These are phyloP conservation scores for Bipolaris sorokiniana DNA, from an alignment of 2,329 filamentous ascomycete genomes.

Conservation along the genomic window DNA sequence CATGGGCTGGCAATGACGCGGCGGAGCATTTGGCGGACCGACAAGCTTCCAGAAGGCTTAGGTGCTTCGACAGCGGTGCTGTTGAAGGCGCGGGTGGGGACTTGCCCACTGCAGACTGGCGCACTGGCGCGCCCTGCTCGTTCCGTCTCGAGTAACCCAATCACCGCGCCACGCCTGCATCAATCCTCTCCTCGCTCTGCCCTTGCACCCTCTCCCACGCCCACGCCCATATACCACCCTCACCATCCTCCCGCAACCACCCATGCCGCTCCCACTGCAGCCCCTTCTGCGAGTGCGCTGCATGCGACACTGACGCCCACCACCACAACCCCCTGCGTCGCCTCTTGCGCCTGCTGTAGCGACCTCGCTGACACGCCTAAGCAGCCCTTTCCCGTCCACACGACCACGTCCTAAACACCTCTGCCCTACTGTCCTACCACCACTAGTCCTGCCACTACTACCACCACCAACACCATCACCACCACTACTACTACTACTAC, in stretches of 20 bases:
- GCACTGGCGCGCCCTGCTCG: conserved; percentile 8
- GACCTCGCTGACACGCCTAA: no score
- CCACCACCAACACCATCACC: background rate
- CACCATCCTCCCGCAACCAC: background rate
- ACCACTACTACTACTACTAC: background rate
- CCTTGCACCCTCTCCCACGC: conserved; percentile 3
- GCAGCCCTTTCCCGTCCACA: no score
- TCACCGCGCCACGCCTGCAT: conserved; percentile 13
- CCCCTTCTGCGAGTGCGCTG: conserved; percentile 40
- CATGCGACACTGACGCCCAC: conserved; percentile 42
- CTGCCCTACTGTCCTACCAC: no score
- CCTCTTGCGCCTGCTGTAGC: conserved; percentile 1
- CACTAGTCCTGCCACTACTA: background rate
- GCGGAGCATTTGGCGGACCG: conserved; percentile 13
- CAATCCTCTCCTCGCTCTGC: conserved; percentile 15
- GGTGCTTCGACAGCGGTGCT: conserved; percentile 16
- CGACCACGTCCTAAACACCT: no score
- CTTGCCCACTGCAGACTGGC: background rate
- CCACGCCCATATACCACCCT: background rate
- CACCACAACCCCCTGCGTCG: conserved; percentile 24
- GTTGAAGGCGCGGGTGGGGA: conserved; percentile 16
- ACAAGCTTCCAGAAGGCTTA: conserved; percentile 26
- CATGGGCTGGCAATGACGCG: conserved; percentile 12
- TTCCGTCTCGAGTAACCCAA: conserved; percentile 20
- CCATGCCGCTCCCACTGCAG: conserved; percentile 39